phyloP scores from a whole-genome alignment of 495 filamentous ascomycete species.

The Lentithecium fluviatile region DNA sequence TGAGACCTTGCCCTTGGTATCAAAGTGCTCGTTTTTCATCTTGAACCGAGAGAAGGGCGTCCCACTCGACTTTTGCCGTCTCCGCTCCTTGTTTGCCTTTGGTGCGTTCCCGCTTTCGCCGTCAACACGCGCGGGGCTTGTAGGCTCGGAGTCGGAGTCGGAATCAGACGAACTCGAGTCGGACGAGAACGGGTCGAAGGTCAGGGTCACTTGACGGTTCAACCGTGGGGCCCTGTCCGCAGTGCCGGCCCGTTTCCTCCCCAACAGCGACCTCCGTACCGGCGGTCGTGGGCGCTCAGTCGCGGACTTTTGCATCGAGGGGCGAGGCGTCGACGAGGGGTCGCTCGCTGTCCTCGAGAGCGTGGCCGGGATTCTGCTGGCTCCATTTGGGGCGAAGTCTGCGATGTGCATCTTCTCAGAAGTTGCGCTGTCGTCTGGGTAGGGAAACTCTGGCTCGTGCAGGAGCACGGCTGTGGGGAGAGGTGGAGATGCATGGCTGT shows the following conservation, averaged over 20 bases:
- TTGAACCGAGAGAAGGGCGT: slow-evolving; percentile 45
- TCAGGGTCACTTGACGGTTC: slow-evolving; percentile 10
- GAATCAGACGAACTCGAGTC: slow-evolving; percentile 20
- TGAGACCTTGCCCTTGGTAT: slow-evolving; percentile 62
- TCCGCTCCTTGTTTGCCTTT: neutral
- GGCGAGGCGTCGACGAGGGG: neutral
- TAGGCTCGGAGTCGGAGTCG: slow-evolving; percentile 7
- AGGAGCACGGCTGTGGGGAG: slow-evolving; percentile 19
- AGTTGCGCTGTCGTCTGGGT: neutral
- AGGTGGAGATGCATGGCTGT: slow-evolving; percentile 1
- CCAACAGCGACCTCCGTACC: slow-evolving; percentile 5
- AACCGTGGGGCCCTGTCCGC: neutral
- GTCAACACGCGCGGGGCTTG: neutral
- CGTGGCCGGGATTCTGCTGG: neutral
- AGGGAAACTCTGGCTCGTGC: slow-evolving; percentile 9
- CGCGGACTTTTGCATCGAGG: slow-evolving; percentile 3
- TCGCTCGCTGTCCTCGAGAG: neutral
- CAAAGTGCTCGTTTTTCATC: slow-evolving; percentile 64
- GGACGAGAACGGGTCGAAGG: slow-evolving; percentile 32
- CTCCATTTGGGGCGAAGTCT: neutral
- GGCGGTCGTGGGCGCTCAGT: slow-evolving; percentile 17
- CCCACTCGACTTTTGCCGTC: neutral
- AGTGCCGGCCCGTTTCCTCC: slow-evolving; percentile 8
- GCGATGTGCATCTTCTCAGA: neutral
- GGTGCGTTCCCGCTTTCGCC: neutral